Base-by-base conservation (phyloP, 2,329 filamentous ascomycete genomes). In the Neonectria neomacrospora region DNA sequence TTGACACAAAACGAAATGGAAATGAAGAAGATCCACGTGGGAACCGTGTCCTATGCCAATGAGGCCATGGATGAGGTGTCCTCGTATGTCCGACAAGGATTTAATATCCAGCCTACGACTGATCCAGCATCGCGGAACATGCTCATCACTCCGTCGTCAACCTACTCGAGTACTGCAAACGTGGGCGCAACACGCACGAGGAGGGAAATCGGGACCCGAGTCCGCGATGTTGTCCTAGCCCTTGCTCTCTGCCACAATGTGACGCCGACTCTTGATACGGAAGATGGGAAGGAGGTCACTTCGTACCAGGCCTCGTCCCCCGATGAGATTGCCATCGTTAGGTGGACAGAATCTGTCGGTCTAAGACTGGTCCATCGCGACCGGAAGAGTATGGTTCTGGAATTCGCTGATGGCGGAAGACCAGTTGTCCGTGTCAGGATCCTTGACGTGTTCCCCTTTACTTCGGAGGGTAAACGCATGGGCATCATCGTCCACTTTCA, bases 1-100 rank as follows among this genome's bases (percentile, higher is more conserved):
- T 79, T 99, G 63, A 99, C 96, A 0, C 94, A 98, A 71, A 99
- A 99, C 74, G 93, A 97, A 74, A 97, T 97, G 94, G 95, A 97
- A 75, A 91, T 99, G 86, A 97, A 96, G 76, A 99, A 99, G 80
- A 95, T 99, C 6, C 96, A 99, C 74, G 93, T 99, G 56, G 96
- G 96, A 10, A 99, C 96, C 10, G 96, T 98, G 1, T 98, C 95
- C 1, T 99, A 99, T 74, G 96, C 95, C 34, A 97, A 97, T 71
- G 96, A 99, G 75, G 95, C 96, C 10, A 99, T 99, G 96, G 96
- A 98, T 71, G 96, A 99, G 80, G 96, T 99, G 12, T 83, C 88
- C 12, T 87, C 91, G 0, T 97, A 97, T 75, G 87, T 99, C 54
- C 89, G 86, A 66, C 94, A 97, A 76, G 92, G 91, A 6, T 97